These are phyloP conservation scores for Populus nigra DNA, from an alignment of 345 rosid genomes.

Conservation along the genomic window DNA sequence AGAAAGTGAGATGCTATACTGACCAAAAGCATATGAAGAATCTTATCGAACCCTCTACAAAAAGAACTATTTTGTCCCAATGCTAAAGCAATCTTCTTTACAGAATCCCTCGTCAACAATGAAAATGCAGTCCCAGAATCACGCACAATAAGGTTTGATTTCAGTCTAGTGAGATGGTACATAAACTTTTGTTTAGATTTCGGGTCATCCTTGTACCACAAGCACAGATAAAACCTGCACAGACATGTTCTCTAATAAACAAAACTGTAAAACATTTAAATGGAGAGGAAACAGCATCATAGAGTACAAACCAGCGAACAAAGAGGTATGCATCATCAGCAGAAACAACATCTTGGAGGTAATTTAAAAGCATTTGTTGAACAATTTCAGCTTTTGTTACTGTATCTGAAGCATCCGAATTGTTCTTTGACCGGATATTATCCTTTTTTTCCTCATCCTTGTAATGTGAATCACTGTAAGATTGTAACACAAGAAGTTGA, in stretches of 20 bases:
- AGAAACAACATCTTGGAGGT: conserved; percentile 82
- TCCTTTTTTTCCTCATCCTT: conserved; percentile 43
- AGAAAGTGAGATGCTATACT: conserved; percentile 34
- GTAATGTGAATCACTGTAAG: conserved; percentile 62
- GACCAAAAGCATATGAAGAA: conserved; percentile 95
- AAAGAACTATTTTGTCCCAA: conserved; percentile 91
- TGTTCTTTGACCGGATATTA: conserved; percentile 17
- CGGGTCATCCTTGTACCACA: conserved; percentile 92
- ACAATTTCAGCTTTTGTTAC: conserved; percentile 63
- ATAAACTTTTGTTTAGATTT: conserved; percentile 63
- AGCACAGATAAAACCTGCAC: conserved; percentile 89
- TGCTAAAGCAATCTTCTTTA: conserved; percentile 79
- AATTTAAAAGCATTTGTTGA: conserved; percentile 88
- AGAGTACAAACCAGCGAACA: conserved; percentile 73
- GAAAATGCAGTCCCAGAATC: conserved; percentile 63
- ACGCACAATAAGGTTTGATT: conserved; percentile 77
- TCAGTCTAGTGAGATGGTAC: conserved; percentile 74
- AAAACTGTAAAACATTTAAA: conserved; percentile 17
- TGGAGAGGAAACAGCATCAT: conserved; percentile 10
- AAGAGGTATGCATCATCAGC: conserved; percentile 73
- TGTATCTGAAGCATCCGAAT: conserved; percentile 41
- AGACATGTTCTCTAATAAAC: conserved; percentile 18
- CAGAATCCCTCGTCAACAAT: conserved; percentile 59
- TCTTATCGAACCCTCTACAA: conserved; percentile 95
- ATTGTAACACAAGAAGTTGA: conserved; percentile 80